Evolutionary conservation across 768 basidiomycete species (phyloP).

Genomic region (Tubosaeta brunneosetosa): DNA sequence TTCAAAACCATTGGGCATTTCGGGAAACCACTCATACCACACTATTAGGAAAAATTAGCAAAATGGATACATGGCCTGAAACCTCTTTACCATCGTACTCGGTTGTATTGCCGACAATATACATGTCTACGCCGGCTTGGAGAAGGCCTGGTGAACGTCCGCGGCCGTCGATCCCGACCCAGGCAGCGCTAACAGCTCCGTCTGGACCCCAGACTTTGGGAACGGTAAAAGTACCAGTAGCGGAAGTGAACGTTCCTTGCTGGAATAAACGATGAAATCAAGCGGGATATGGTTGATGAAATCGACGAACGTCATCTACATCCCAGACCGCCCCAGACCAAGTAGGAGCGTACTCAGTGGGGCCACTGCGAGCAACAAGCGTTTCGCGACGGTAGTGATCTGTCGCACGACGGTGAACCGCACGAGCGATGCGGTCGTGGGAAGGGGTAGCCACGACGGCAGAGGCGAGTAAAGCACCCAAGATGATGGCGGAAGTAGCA

Average conservation of each 20-base stretch:
- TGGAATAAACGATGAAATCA: neutral
- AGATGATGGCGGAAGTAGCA: no score
- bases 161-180: neutral
- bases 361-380: no score
- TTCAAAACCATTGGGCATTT: neutral
- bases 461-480: no score
- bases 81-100: neutral
- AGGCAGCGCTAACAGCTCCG: neutral
- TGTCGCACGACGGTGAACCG: no score
- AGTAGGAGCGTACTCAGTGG: no score
- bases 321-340: no score
- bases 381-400: no score
- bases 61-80: neutral
- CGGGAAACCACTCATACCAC: conserved; percentile 8
- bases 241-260: neutral
- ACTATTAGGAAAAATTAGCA: neutral
- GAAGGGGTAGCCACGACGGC: no score
- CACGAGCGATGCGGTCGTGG: no score
- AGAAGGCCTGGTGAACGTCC: neutral
- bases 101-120: no score
- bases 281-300: no score
- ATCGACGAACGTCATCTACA: no score
- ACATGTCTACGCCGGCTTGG: neutral
- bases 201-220: neutral
- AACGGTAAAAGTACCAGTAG: neutral